Conservation (phyloP, 176 grass and related monocot genomes). For the Calamus simplicifolius region DNA sequence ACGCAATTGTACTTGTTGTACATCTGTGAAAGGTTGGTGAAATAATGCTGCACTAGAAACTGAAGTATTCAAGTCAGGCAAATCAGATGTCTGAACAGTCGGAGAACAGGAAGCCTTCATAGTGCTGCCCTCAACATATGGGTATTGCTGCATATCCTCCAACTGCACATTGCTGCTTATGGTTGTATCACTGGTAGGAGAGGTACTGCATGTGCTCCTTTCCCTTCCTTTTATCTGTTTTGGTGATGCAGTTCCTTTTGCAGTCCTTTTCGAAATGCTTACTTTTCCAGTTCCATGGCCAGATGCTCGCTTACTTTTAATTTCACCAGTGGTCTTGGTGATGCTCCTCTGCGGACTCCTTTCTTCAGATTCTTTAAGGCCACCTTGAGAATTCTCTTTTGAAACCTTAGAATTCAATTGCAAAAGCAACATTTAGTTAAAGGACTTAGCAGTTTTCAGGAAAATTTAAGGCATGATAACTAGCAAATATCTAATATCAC, state of each 20-base stretch:
- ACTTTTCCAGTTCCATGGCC: conserved; percentile 15
- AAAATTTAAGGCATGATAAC: neutral
- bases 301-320: conserved; percentile 23
- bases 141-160: conserved; percentile 32
- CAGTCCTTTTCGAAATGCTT: conserved; percentile 7
- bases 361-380: conserved; percentile 18
- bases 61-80: conserved; percentile 29
- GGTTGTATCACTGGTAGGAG: conserved; percentile 21
- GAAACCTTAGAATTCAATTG: conserved; percentile 33
- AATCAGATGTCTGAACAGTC: conserved; percentile 29
- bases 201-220: conserved; percentile 18
- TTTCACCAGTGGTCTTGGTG: conserved; percentile 30
- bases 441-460: neutral
- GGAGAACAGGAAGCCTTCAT: conserved; percentile 33
- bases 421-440: neutral
- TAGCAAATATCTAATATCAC: too few relatives aligned
- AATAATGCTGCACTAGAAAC: conserved; percentile 3
- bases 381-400: conserved; percentile 18
- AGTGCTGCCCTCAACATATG: conserved; percentile 28
- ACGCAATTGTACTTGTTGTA: conserved; percentile 37
- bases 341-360: conserved; percentile 23
- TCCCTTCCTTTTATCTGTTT: conserved; percentile 43
- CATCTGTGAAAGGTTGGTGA: conserved; percentile 25
- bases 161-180: conserved; percentile 20
- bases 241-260: conserved; percentile 28